phyloP scores from a whole-genome alignment of 2,329 filamentous ascomycete genomes.

The Alternaria infectoria region DNA sequence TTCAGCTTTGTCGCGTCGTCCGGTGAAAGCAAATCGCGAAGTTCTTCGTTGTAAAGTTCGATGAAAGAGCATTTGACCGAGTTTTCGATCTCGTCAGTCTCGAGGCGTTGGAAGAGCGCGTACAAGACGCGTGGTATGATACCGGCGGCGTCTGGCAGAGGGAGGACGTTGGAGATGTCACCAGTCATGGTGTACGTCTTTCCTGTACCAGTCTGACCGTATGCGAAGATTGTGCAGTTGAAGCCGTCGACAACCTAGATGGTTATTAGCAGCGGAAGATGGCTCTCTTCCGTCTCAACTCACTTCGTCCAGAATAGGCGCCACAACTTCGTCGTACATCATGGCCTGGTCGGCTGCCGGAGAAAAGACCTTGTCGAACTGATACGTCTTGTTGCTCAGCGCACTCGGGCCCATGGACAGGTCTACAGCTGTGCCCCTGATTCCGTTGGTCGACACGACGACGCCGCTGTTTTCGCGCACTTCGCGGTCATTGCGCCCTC shows the following conservation, averaged over 20 bases:
- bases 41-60: constrained; percentile 96
- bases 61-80: constrained; percentile 98
- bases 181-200: constrained; percentile 99
- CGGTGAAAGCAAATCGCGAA: constrained; percentile 82
- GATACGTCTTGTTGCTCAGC: constrained; percentile 93
- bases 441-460: constrained; percentile 85
- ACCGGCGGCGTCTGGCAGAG: constrained; percentile 88
- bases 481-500: constrained; percentile 91
- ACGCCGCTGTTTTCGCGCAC: constrained; percentile 94
- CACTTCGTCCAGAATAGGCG: constrained; percentile 91
- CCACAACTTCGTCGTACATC: constrained; percentile 94
- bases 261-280: constrained; percentile 8
- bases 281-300: not conserved
- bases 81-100: constrained; percentile 76
- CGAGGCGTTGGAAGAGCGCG: constrained; percentile 83
- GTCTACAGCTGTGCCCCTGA: constrained; percentile 82
- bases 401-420: constrained; percentile 92
- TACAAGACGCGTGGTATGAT: constrained; percentile 94
- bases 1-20: constrained; percentile 90
- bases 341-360: constrained; percentile 91
- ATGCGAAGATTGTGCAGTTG: constrained; percentile 99
- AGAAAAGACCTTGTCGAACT: constrained; percentile 97
- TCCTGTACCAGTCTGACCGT: constrained; percentile 96
- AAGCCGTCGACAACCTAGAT: constrained; percentile 85
- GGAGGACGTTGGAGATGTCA: constrained; percentile 90